These are phyloP conservation scores for Leccinum imitatum DNA, from an alignment of 768 basidiomycete genomes.

Conservation along the genomic window DNA sequence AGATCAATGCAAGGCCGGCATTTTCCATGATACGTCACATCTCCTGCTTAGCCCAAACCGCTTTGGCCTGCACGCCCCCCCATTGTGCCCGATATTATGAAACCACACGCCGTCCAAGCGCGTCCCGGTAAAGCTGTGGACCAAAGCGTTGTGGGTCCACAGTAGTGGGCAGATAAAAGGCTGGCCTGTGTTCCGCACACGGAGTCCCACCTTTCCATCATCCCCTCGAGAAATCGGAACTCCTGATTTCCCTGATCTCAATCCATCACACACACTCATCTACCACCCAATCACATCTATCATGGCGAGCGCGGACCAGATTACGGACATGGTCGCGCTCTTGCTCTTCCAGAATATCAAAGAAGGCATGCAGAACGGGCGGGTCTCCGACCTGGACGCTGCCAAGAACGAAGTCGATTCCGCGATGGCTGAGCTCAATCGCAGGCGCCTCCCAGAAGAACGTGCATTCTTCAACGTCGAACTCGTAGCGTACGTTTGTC, in stretches of 20 bases:
- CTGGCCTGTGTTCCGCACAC: conserved; percentile 2
- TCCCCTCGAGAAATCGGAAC: not conserved
- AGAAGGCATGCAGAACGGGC: conserved; percentile 13
- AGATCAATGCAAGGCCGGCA: conserved; percentile 26
- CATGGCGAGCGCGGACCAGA: conserved; percentile 7
- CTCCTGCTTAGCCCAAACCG: too few relatives aligned
- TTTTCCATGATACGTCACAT: conserved; percentile 3
- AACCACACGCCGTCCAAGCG: conserved; percentile 6
- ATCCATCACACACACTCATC: conserved; percentile 1
- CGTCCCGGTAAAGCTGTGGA: conserved; percentile 10
- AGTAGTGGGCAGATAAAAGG: conserved; percentile 12
- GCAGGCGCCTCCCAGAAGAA: not conserved
- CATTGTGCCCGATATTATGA: conserved; percentile 1
- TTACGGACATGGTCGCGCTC: conserved; percentile 4
- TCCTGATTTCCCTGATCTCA: not conserved
- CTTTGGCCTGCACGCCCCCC: not conserved
- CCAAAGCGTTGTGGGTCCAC: conserved; percentile 2
- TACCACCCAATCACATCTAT: not conserved
- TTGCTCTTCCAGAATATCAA: conserved; percentile 12
- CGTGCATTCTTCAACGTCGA: not conserved
- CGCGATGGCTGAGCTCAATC: conserved; percentile 11
- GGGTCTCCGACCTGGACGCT: conserved; percentile 4
- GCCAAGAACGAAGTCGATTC: conserved; percentile 12
- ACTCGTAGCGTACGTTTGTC: conserved; percentile 7
- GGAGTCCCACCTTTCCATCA: not conserved